Evolutionary conservation across 257 asterid genomes (phyloP).

Genomic region (Avicennia marina): DNA sequence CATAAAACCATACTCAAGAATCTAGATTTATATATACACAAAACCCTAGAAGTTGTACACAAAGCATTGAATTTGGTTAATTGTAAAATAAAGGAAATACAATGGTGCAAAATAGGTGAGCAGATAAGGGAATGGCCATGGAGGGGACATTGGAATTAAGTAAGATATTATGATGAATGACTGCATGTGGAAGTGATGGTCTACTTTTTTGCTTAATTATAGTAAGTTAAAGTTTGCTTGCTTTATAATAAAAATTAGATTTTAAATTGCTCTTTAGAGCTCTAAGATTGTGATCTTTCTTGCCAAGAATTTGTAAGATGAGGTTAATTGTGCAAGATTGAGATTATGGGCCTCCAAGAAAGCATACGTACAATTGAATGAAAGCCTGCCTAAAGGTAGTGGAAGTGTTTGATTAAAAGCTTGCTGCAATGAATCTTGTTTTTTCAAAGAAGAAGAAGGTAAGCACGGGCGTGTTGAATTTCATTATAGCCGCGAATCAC

Average conservation of each 20-base stretch:
- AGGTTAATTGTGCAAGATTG: background rate
- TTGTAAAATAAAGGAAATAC: background rate
- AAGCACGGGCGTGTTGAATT: slow-evolving; percentile 34
- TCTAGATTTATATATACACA: background rate
- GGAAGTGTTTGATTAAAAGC: too few relatives aligned
- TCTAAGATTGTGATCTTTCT: background rate
- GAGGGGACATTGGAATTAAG: slow-evolving; percentile 10
- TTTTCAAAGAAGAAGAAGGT: slow-evolving; percentile 18
- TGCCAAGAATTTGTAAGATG: background rate
- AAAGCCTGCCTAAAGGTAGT: too few relatives aligned
- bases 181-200: slow-evolving; percentile 15
- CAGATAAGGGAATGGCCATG: background rate
- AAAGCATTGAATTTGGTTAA: background rate
- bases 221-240: too few relatives aligned
- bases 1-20: background rate
- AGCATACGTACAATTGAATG: too few relatives aligned
- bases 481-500: slow-evolving; percentile 8
- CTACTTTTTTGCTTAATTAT: background rate
- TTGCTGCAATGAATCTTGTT: too few relatives aligned
- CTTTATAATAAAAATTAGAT: too few relatives aligned
- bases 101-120: background rate
- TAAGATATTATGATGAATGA: slow-evolving; percentile 22
- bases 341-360: background rate
- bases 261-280: too few relatives aligned
- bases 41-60: background rate